These are phyloP conservation scores for Erythrobasidium hasegawianum DNA, from an alignment of 1,284 basidiomycete species.

Conservation along the genomic window DNA sequence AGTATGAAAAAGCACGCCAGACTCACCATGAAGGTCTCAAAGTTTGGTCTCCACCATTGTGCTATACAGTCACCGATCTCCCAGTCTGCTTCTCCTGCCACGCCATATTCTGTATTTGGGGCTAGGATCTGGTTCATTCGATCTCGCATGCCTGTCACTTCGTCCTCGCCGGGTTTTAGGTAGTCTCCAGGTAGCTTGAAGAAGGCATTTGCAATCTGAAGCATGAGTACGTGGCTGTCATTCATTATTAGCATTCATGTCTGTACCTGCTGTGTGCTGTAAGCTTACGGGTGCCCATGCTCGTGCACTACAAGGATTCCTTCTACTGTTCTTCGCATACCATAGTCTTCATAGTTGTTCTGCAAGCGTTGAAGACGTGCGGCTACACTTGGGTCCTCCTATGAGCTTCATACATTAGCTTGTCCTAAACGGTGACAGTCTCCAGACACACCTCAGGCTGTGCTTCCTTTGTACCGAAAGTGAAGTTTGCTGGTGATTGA, in stretches of 20 bases:
- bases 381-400: constrained; percentile 38
- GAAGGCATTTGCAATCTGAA: constrained; percentile 97
- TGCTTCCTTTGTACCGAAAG: constrained; percentile 35
- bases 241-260: too few relatives aligned
- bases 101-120: constrained; percentile 53
- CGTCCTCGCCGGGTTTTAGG: constrained; percentile 90
- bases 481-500: constrained; percentile 36
- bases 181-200: constrained; percentile 99
- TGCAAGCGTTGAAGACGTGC: constrained; percentile 53
- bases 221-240: constrained; percentile 84
- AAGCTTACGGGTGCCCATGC: constrained; percentile 48
- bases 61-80: constrained; percentile 90
- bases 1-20: too few relatives aligned
- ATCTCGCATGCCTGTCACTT: constrained; percentile 79
- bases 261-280: too few relatives aligned
- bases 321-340: constrained; percentile 55
- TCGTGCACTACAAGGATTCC: constrained; percentile 91
- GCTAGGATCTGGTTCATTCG: constrained; percentile 84
- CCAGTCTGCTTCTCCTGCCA: constrained; percentile 61
- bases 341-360: constrained; percentile 94
- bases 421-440: neutral
- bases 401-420: neutral
- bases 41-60: constrained; percentile 96
- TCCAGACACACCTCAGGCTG: constrained; percentile 24
- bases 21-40: constrained; percentile 94